These are phyloP conservation scores for Pyricularia sp. DNA, from an alignment of 2,329 filamentous ascomycete genomes.

Conservation along the genomic window DNA sequence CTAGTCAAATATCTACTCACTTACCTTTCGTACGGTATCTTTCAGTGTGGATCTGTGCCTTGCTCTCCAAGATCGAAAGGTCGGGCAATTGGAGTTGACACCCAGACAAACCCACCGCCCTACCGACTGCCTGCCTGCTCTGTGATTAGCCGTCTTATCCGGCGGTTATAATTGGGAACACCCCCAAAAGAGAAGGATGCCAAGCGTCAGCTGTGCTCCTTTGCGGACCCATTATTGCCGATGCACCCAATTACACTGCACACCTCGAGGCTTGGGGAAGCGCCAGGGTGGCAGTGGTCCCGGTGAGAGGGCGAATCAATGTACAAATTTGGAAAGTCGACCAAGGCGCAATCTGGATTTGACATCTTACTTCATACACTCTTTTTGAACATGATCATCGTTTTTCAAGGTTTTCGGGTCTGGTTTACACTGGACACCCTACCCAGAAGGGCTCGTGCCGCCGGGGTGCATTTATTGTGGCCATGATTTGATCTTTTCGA, in stretches of 20 bases:
- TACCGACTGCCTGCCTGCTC: neutral
- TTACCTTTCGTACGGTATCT: no score
- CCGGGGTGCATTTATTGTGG: neutral
- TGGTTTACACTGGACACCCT: no score
- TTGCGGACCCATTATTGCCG: neutral
- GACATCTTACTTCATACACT: no score
- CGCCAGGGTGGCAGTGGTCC: neutral
- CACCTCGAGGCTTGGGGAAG: neutral
- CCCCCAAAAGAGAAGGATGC: neutral
- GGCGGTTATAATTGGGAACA: neutral
- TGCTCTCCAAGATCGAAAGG: neutral
- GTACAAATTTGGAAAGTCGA: no score
- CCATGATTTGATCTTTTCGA: neutral
- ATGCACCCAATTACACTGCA: neutral
- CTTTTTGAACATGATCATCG: no score
- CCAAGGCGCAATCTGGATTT: no score
- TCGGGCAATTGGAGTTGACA: neutral
- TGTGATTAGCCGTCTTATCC: neutral
- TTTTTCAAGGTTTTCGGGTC: no score
- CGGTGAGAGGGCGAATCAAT: neutral
- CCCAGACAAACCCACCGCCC: neutral
- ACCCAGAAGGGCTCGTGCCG: no score
- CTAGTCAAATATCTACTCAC: no score
- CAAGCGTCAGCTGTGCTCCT: neutral
- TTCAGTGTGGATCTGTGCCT: neutral